A percentile compares a stretch with the other conserved stretches of the same genome.
Evolutionary conservation across 2,329 filamentous ascomycete genomes (phyloP).

Genomic region (Microascus cirrosus): DNA sequence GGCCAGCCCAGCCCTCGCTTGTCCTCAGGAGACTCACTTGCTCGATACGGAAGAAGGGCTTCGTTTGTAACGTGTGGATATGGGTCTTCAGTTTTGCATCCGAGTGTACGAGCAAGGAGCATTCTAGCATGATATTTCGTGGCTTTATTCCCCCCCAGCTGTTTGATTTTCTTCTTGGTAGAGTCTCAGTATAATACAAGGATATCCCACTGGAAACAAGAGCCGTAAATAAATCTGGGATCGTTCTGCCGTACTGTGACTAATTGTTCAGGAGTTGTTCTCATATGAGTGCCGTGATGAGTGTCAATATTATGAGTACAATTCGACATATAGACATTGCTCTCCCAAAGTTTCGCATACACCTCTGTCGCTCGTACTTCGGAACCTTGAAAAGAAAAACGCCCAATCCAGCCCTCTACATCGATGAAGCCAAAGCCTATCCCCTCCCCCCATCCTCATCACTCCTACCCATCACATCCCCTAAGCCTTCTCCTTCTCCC

Average conservation of each 20-base stretch:
- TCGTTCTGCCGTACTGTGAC: background rate
- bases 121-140: background rate
- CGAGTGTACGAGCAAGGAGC: background rate
- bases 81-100: background rate
- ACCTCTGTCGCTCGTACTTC: too few species aligned
- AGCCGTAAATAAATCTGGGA: background rate
- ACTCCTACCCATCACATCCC: too few species aligned
- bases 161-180: background rate
- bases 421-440: background rate
- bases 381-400: too few species aligned
- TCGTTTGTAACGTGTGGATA: background rate
- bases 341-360: background rate
- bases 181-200: background rate
- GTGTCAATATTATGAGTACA: background rate
- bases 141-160: background rate
- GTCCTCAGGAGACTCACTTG: background rate
- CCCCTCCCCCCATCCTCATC: background rate
- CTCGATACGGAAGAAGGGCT: background rate
- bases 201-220: background rate
- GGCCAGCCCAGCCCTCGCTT: background rate
- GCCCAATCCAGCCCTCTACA: background rate
- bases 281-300: background rate
- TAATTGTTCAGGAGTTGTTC: background rate
- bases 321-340: background rate
- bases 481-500: slow-evolving; percentile 16